These are phyloP conservation scores for Trichoderma sp. DNA, from an alignment of 2,329 filamentous ascomycete genomes.

Conservation along the genomic window DNA sequence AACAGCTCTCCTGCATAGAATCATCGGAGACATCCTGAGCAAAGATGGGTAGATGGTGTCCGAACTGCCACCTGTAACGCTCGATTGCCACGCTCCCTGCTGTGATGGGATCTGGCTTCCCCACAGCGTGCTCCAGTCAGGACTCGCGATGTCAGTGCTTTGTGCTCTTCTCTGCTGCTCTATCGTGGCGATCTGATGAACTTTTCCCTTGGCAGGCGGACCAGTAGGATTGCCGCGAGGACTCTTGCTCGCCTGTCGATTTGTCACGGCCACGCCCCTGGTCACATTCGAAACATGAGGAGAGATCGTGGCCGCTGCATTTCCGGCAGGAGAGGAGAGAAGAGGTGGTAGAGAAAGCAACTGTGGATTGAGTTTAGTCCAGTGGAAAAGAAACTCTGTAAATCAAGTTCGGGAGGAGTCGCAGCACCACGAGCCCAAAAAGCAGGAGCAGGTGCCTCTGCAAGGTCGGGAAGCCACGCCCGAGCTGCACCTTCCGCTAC, in stretches of 20 bases:
- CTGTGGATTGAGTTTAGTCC: not conserved
- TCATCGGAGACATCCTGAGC: not conserved
- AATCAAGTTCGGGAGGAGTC: not conserved
- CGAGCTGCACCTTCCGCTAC: not conserved
- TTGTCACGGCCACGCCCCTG: not conserved
- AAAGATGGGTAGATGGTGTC: conserved; percentile 3
- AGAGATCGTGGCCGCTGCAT: not conserved
- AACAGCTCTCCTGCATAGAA: not conserved
- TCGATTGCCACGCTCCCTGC: not conserved
- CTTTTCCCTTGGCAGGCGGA: not conserved
- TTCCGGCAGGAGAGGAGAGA: not conserved
- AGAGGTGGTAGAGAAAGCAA: not conserved
- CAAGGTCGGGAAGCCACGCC: not conserved
- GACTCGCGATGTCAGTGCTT: not conserved
- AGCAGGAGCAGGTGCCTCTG: not conserved
- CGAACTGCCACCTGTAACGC: conserved; percentile 10
- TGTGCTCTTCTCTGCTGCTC: not conserved
- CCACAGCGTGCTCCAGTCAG: not conserved
- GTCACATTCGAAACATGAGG: conserved; percentile 12
- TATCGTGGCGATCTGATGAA: not conserved
- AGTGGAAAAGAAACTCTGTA: not conserved
- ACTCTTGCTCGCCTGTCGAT: not conserved
- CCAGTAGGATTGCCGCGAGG: not conserved
- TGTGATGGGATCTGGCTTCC: conserved; percentile 8
- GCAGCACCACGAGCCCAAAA: not conserved